Base-by-base conservation (phyloP, 2,329 filamentous ascomycete species). In the Sporothrix dimorphospora region DNA sequence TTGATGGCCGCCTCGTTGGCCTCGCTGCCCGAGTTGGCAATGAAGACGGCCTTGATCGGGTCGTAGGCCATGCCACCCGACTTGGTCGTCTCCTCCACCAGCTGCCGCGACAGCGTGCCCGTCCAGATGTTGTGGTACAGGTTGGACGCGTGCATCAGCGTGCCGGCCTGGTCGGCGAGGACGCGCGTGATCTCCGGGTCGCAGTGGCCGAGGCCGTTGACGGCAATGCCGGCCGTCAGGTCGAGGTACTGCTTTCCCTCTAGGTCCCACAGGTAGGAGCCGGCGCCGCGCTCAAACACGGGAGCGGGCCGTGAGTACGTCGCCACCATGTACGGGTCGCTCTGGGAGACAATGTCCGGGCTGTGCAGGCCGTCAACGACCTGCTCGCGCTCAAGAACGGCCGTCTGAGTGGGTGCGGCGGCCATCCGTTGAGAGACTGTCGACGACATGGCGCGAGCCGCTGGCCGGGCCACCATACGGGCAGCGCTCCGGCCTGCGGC, bases 1-100 rank as follows among this genome's bases (percentile, higher is more conserved):
- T 99, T 99, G 81, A 99, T 92, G 47, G 95, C 96, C 0, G 95
- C 96, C 83, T 99, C 96, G 81, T 99, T 99, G 79, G 96, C 96
- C 83, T 99, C 96, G 73, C 92, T 93, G 73, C 96, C 96, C 4
- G 94, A 98, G 84, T 99, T 99, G 85, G 94, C 97, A 76, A 99
- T 88, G 79, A 99, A 99, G 2, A 93, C 94, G 72, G 92, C 89
- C 24, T 88, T 85, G 21, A 92, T 94, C 6, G 30, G 47, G 40
- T 57, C 63, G 70, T 42, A 45, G 76, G 92, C 89, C 92, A 98
- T 97, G 75, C 87, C 92, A 53, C 94, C 94, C 0, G 92, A 90
- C 77, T 91, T 89, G 70, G 88, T 82, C 0, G 96, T 99, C 81
- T 91, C 91, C 77, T 95, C 88, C 45, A 99, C 89, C 30, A 99